A percentile compares a stretch with the other conserved stretches of the same genome.
phyloP scores from a whole-genome alignment of 2,329 filamentous ascomycete species.

The Mycosphaerella sp. region DNA sequence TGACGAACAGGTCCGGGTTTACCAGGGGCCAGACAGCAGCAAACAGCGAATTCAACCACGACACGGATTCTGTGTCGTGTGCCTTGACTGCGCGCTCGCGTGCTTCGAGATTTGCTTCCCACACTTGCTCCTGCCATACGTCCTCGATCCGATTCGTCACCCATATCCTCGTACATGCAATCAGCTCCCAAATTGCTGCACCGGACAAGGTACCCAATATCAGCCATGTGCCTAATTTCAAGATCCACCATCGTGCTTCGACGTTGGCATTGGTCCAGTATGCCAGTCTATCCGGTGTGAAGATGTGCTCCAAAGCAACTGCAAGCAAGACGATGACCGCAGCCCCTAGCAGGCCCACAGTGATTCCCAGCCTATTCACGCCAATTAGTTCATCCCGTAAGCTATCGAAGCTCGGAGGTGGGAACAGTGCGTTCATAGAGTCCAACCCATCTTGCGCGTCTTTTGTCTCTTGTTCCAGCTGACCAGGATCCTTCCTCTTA shows the following conservation, averaged over 20 bases:
- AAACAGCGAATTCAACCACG: slow-evolving; percentile 66
- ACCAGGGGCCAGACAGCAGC: slow-evolving; percentile 65
- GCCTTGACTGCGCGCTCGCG: slow-evolving; percentile 44
- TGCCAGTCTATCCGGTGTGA: slow-evolving; percentile 11
- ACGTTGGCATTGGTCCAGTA: slow-evolving; percentile 9
- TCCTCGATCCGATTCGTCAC: slow-evolving; percentile 54
- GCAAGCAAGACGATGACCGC: slow-evolving; percentile 30
- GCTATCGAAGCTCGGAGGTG: slow-evolving; percentile 46
- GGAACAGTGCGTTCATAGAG: slow-evolving; percentile 48
- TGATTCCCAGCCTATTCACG: slow-evolving; percentile 43
- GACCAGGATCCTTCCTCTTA: slow-evolving; percentile 40
- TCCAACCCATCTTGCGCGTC: slow-evolving; percentile 40
- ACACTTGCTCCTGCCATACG: slow-evolving; percentile 63
- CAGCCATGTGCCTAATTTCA: slow-evolving; percentile 18
- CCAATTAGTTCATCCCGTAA: slow-evolving; percentile 40
- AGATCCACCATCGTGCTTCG: slow-evolving; percentile 11
- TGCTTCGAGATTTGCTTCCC: slow-evolving; percentile 56
- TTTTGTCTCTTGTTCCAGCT: slow-evolving; percentile 40
- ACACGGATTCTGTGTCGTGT: slow-evolving; percentile 56
- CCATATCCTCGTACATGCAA: slow-evolving; percentile 46
- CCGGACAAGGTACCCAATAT: slow-evolving; percentile 13
- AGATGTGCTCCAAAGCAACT: slow-evolving; percentile 21
- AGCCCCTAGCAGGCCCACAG: slow-evolving; percentile 34
- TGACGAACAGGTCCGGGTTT: slow-evolving; percentile 67
- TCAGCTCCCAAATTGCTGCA: slow-evolving; percentile 21